These are phyloP conservation scores for Paramecium pentaurelia DNA, from an alignment of 73 alveolate species.

Conservation along the genomic window DNA sequence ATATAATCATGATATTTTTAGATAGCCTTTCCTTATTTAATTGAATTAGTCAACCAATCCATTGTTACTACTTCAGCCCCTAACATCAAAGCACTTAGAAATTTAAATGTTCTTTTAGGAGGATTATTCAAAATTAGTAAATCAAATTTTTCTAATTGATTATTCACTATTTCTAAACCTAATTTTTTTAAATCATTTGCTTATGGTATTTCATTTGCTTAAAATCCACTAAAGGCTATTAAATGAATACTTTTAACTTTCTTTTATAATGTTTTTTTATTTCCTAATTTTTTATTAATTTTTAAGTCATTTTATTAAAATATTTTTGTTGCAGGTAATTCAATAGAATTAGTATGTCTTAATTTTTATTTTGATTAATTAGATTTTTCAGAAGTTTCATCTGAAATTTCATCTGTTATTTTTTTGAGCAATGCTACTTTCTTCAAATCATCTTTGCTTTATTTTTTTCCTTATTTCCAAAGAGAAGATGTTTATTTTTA, in stretches of 20 bases:
- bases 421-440: neutral
- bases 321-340: neutral
- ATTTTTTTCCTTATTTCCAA: neutral
- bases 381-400: neutral
- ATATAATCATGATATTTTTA: neutral
- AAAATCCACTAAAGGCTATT: conserved; percentile 9
- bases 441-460: neutral
- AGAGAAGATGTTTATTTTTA: neutral
- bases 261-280: neutral
- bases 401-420: neutral
- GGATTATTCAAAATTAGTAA: neutral
- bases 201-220: neutral
- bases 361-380: neutral
- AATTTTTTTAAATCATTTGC: neutral
- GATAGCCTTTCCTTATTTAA: neutral
- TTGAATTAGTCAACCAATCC: neutral
- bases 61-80: neutral
- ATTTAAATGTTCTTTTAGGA: conserved; percentile 18
- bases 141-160: conserved; percentile 1
- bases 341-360: neutral
- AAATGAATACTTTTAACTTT: neutral
- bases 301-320: neutral
- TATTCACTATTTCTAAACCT: neutral
- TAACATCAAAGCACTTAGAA: neutral
- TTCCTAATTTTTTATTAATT: neutral